Evolutionary conservation across 768 basidiomycete genomes (phyloP).

Genomic region (Cyclocybe cylindracea): DNA sequence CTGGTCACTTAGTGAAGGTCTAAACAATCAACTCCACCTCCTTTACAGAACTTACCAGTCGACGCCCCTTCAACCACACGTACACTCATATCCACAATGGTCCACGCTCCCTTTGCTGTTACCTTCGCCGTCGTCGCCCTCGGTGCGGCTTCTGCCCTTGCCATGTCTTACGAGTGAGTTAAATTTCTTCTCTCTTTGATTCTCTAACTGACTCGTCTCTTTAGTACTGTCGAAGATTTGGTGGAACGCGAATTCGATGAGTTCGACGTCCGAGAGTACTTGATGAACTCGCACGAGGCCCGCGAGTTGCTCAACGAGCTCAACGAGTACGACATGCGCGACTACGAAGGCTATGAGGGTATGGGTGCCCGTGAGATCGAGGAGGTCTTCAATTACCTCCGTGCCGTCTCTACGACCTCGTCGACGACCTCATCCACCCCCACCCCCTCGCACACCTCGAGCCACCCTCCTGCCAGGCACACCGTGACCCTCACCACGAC

Average conservation of each 20-base stretch:
- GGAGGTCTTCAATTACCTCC: slow-evolving; percentile 19
- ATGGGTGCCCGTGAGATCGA: slow-evolving; percentile 26
- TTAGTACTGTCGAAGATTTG: slow-evolving; percentile 18
- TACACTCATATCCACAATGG: slow-evolving; percentile 24
- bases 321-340: slow-evolving; percentile 21
- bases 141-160: slow-evolving; percentile 28
- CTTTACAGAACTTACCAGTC: slow-evolving; percentile 9
- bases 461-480: slow-evolving; percentile 8
- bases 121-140: slow-evolving; percentile 31
- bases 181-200: background rate
- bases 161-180: slow-evolving; percentile 26
- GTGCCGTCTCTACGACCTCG: slow-evolving; percentile 1
- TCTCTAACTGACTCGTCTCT: background rate
- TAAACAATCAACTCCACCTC: slow-evolving; percentile 15
- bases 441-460: background rate
- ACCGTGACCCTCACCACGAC: slow-evolving; percentile 20
- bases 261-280: slow-evolving; percentile 11
- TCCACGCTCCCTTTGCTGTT: slow-evolving; percentile 31
- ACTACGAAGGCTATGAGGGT: slow-evolving; percentile 19
- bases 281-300: slow-evolving; percentile 18
- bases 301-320: slow-evolving; percentile 20
- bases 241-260: slow-evolving; percentile 19
- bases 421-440: background rate
- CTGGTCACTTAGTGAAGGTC: slow-evolving; percentile 31
- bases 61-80: slow-evolving; percentile 5